Base-by-base conservation (phyloP, 805 yeast species). In the Ogataea glucozyma region DNA sequence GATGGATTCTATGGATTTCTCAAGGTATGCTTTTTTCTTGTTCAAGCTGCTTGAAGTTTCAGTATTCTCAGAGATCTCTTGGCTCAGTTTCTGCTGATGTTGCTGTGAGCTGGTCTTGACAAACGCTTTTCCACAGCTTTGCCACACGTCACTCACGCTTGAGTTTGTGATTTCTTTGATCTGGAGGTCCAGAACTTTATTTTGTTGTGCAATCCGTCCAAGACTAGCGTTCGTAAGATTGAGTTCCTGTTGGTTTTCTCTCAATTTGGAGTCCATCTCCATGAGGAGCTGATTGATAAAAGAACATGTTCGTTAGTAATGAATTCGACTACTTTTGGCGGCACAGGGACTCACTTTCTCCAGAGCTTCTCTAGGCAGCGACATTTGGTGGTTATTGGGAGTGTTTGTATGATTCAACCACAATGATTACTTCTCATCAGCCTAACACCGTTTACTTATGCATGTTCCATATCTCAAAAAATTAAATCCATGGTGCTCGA, bases 71-170 rank as follows among this genome's bases (percentile, higher is more conserved):
- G 64, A 62, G 49, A 76, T 77, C 51, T 86, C 88, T 17, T 64
- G 58, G 17, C 68, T 58, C 24, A 88, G 63, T 39, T 70, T 72
- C 10, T 60, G 55, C 34, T 74, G 61, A 62, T 86, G 85, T 3
- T 68, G 64, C 4, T 61, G 54, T 3, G 69, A 68, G 20, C 71
- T 69, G 4, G 71, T 71, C 33, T 66, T 61, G 8, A 84, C 65
- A 60, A 84, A 85, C 22, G 88, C 77, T 63, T 84, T 85, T 21
- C 97, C 97, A 26, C 87, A 77, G 4, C 95, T 87, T 58, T 86
- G 79, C 93, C 95, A 89, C 4, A 89, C 90, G 7, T 58, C 59
- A 8, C 76, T 73, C 16, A 68, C 68, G 8, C 67, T 71, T 11
- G 74, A 65, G 21, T 47, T 51, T 19, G 65, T 67, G 38, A 88